Base-by-base conservation (phyloP, 495 filamentous ascomycete genomes). In the Peziza echinospora region DNA sequence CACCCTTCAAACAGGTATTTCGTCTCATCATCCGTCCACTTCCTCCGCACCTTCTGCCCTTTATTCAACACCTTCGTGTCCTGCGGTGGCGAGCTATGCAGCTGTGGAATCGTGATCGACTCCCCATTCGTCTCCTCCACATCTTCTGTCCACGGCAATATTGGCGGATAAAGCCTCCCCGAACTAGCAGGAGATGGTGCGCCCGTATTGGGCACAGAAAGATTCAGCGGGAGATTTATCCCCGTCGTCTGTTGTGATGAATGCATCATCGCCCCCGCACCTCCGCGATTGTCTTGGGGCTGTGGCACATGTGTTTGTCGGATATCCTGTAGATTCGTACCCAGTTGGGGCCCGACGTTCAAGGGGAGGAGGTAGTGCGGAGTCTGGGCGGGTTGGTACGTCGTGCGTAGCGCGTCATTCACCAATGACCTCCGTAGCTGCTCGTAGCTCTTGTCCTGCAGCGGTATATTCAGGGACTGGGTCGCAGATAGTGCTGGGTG, bases 11-110 rank as follows among this genome's bases (percentile, higher is more conserved):
- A 65, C 23, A 83, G 59, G 49, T 71, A 65, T 19, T 67, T 67
- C 1, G 76, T 81, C 54, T 83, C 78, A 47, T 77, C 67, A 26
- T 80, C 72, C 0, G 72, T 75, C 78, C 78, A 83, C 49, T 66
- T 72, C 43, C 64, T 63, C 46, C 56, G 48, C 19, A 46, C 47
- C 11, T 56, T 49, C 22, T 56, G 54, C 44, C 47, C 55, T 10
- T 52, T 52, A 47, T 46, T 56, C 56, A 6, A 21, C 8, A 11
- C 5, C 24, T 39, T 44, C 13, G 19, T 50, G 45, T 46, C 41
- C 43, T 19, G 47, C 53, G 23, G 44, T 47, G 39, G 56, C 47
- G 34, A 45, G 53, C 43, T 44, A 46, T n/a, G 11, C 40, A 44
- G 28, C 45, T 34, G 51, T 52, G 26, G 45, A 37, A 9, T 49